Evolutionary conservation across 176 grass and related monocot species (phyloP), one percentile per base, ranked within the genome.

Genomic region (Pontederia crassipes): DNA sequence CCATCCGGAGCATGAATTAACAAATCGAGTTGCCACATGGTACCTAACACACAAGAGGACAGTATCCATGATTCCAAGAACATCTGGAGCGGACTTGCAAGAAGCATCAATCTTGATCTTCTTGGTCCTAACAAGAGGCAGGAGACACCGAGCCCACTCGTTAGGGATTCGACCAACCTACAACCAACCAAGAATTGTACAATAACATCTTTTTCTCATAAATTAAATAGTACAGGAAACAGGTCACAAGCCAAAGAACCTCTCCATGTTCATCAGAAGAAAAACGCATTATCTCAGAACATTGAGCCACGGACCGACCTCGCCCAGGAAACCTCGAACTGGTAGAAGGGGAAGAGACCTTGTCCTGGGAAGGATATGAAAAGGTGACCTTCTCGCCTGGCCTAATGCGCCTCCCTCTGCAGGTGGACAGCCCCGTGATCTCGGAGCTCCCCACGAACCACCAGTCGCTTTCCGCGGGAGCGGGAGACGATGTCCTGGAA

Each of bases 141-240:
- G 55, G 54, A 90, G 55, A 58, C 83, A 90, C 2, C 92, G 70
- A 16, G 87, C 86, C 92, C 92, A 90, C 66, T 96, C 92, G 45
- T 90, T 90, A n/a, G 92, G 92, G 45, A 96, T 96, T 8, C 92
- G 83, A 11, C 87, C 92, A n/a, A 96, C 63, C 86, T 85, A 62
- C 61, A 75, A 55, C 67, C 53, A 75, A 11, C 24, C 7, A 28
- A 48, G 59, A 9, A 15, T 18, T 59, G 6, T 59, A 10, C 27
- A 12, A 4, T 27, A 12, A 9, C 14, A 60, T 4, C 18, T 2
- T 18, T 20, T 28, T 17, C 29, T 12, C 46, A 49, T 11, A 17
- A 28, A 68, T 35, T 4, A 54, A n/a, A 24, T 17, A 7, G 0
- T 2, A 45, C 13, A 55, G 12, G 48, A 27, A 13, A 14, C 7